Base-by-base conservation (phyloP, 2,329 filamentous ascomycete species). In the Akanthomyces muscarius region DNA sequence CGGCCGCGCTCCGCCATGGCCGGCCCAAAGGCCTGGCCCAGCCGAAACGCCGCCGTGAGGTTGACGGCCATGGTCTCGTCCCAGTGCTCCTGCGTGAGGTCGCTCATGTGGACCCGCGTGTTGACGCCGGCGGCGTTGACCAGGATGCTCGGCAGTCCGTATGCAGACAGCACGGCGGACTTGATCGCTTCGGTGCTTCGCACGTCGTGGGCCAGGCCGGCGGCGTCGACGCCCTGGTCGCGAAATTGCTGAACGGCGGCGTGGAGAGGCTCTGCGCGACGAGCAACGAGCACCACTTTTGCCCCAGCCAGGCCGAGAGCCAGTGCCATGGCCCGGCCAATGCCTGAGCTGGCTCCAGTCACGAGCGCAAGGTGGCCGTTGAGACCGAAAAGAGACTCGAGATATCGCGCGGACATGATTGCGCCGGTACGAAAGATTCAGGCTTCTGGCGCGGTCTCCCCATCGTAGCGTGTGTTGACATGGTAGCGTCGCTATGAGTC, bases 341-440 rank as follows among this genome's bases (percentile, higher is more conserved):
- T 75, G 13, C 73, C 73, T 4, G 71, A 71, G 63, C 72, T 74
- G n/a, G 69, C 73, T 7, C 73, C 73, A 0, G 73, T 74, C 1
- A 75, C 65, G 7, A 75, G 67, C 0, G 71, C 73, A 5, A 70
- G 68, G 44, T 67, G 68, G 18, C 72, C 72, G 0, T 65, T 61
- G n/a, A 75, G 70, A 21, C 69, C 66, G 61, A 75, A 74, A 36
- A 75, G 65, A 8, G 66, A 66, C 28, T 70, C 56, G 30, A 75
- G 69, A 50, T 73, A 74, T 21, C 53, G 48, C 14, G 63, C 62
- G 14, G 38, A 57, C 55, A 25, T 57, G 41, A 5, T 41, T 21
- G 36, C 21, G n/a, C 10, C 3, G n/a, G 18, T 53, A n/a, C 25
- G n/a, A 13, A 23, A 11, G 33, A 5, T 41, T 25, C 8, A 16